Evolutionary conservation across 164 flowering plant species (phyloP), one percentile per base, ranked within the genome.

Genomic region (Berberis thunbergii): DNA sequence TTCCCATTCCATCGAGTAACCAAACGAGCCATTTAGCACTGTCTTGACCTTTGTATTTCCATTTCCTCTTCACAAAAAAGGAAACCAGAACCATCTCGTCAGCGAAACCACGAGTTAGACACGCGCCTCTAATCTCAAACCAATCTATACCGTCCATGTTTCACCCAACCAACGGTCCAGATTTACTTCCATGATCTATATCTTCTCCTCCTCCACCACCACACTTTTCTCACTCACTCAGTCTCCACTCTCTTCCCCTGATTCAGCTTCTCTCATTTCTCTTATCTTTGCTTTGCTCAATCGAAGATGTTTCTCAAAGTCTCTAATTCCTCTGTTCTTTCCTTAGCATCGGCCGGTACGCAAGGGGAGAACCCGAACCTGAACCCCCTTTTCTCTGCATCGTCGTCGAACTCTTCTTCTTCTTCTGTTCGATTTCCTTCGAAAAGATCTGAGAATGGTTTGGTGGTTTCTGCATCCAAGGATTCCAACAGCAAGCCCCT

Each of bases 91-190:
- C 4, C 57, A 54, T 68, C 48, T 45, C 61, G 26, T 26, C 45
- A 43, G 54, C 61, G 45, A 64, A 49, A 66, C 69, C 94, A 82
- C 84, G 84, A 77, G 89, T 65, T 43, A 10, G 66, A 80, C 95
- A 91, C 97, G 80, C 90, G 79, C 97, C 67, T 56, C n/a, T 3
- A 4, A 43, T 59, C 49, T 43, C 41, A n/a, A 55, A 43, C 13
- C 66, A 64, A 79, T 84, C 84, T 39, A 3, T 0, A 1, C 80
- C 87, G 52, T 76, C 84, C 93, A 85, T 83, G 72, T 85, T 56
- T 54, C 59, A 0, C 2, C 3, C 63, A 79, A 79, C 83, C 40
- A 60, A 74, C 57, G 85, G 78, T 39, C 60, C 65, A 40, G 48
- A 53, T 43, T 41, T 45, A 45, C 26, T 40, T 70, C 60, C 56